Percentiles rank a stretch among this genome's conserved stretches.
These are phyloP conservation scores for Gliomastix tumulicola DNA, from an alignment of 2,329 filamentous ascomycete species.

Conservation along the genomic window DNA sequence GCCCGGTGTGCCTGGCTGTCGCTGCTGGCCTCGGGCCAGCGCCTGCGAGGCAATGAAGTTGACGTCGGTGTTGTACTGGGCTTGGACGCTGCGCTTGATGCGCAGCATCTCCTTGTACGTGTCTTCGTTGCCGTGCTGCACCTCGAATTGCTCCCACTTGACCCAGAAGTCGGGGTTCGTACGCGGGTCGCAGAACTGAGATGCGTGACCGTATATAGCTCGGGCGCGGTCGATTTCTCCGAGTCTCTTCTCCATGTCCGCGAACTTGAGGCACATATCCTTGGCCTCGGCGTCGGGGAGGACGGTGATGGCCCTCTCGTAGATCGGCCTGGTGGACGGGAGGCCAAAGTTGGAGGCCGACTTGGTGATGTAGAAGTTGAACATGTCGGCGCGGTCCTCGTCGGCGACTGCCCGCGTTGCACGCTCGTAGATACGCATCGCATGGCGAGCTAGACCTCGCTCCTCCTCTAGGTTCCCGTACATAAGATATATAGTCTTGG, in stretches of 20 bases:
- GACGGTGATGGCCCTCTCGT: slow-evolving; percentile 91
- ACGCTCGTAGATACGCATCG: slow-evolving; percentile 98
- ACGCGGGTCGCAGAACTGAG: slow-evolving; percentile 93
- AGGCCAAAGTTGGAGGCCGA: slow-evolving; percentile 97
- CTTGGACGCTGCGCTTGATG: slow-evolving; percentile 94
- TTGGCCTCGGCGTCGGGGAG: slow-evolving; percentile 88
- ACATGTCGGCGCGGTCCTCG: slow-evolving; percentile 94
- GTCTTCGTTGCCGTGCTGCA: slow-evolving; percentile 97
- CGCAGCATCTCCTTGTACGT: slow-evolving; percentile 99
- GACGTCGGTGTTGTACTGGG: slow-evolving; percentile 98
- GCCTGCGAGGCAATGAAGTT: slow-evolving; percentile 97
- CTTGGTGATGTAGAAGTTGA: slow-evolving; percentile 99
- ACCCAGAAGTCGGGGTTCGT: slow-evolving; percentile 88
- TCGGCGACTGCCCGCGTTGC: slow-evolving; percentile 92
- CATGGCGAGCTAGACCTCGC: slow-evolving; percentile 84
- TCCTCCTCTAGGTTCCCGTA: slow-evolving; percentile 97
- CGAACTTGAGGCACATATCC: slow-evolving; percentile 98
- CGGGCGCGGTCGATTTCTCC: slow-evolving; percentile 92
- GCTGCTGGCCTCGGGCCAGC: slow-evolving; percentile 71
- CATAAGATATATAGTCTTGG: slow-evolving; percentile 95
- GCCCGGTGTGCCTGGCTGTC: slow-evolving; percentile 32
- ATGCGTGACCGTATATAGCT: slow-evolving; percentile 93
- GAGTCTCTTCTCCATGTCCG: slow-evolving; percentile 87
- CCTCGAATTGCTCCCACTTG: slow-evolving; percentile 96
- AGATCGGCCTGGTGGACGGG: slow-evolving; percentile 89